phyloP scores from a whole-genome alignment of 2,329 filamentous ascomycete genomes.

The Beauveria scarabaeidicola region DNA sequence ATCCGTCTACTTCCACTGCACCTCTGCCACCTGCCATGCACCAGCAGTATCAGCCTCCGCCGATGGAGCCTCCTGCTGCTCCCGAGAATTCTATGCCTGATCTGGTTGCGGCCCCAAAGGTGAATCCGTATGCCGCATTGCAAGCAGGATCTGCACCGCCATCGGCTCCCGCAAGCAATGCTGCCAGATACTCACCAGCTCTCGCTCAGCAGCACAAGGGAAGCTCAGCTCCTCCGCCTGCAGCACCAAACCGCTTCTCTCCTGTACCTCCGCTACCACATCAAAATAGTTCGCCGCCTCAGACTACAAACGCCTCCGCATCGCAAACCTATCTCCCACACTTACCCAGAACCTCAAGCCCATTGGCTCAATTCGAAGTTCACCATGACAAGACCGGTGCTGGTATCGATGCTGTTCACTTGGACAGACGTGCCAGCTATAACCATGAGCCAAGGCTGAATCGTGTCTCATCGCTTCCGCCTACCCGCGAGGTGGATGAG shows the following conservation, averaged over 20 bases:
- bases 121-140: conserved; percentile 45
- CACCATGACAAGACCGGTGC: conserved; percentile 32
- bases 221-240: conserved; percentile 31
- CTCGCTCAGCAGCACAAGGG: conserved; percentile 32
- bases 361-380: conserved; percentile 55
- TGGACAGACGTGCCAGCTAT: conserved; percentile 42
- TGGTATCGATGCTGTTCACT: conserved; percentile 26
- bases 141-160: conserved; percentile 26
- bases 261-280: conserved; percentile 35
- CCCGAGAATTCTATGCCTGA: conserved; percentile 26
- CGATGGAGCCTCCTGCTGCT: conserved; percentile 21
- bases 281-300: conserved; percentile 33
- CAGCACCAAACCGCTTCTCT: conserved; percentile 44
- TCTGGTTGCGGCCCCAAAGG: conserved; percentile 45
- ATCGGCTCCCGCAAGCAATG: conserved; percentile 26
- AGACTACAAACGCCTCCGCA: conserved; percentile 25
- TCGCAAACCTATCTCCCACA: conserved; percentile 45
- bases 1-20: background rate
- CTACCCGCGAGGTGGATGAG: conserved; percentile 55
- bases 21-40: background rate
- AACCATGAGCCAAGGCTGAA: conserved; percentile 48
- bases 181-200: conserved; percentile 55
- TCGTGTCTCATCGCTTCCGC: conserved; percentile 49
- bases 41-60: conserved; percentile 1
- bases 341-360: conserved; percentile 57